These are phyloP conservation scores for Suillus brevipes DNA, from an alignment of 768 basidiomycete genomes.

Conservation along the genomic window DNA sequence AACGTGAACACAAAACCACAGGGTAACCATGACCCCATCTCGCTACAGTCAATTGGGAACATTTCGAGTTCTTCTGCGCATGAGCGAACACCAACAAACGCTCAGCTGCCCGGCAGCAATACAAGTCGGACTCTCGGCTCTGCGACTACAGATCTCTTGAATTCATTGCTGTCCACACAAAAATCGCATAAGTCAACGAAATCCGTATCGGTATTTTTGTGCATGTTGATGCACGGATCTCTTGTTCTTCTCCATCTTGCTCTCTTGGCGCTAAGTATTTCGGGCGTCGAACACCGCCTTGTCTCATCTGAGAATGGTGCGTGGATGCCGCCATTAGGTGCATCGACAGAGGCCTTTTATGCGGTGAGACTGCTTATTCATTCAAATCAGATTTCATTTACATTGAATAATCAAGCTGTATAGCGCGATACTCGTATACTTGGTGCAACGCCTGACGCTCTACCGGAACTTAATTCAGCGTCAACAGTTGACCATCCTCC, in stretches of 20 bases:
- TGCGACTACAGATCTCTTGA: background rate
- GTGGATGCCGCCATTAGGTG: background rate
- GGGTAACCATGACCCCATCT: background rate
- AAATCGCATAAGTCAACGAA: background rate
- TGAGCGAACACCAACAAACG: background rate
- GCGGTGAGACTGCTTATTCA: background rate
- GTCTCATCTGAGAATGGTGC: background rate
- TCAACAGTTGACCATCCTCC: constrained; percentile 7
- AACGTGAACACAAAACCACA: background rate
- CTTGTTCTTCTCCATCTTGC: constrained; percentile 15
- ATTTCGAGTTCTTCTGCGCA: background rate
- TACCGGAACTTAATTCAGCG: constrained; percentile 5
- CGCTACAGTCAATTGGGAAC: background rate
- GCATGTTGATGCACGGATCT: background rate
- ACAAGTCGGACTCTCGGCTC: background rate
- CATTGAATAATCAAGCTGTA: constrained; percentile 10
- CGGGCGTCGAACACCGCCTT: constrained; percentile 4
- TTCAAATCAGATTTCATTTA: background rate
- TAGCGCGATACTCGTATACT: constrained; percentile 10
- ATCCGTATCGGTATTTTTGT: background rate
- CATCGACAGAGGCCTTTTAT: constrained; percentile 9
- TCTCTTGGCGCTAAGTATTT: constrained; percentile 4
- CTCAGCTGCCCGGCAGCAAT: background rate
- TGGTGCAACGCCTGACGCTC: constrained; percentile 16
- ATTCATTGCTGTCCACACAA: background rate